Evolutionary conservation across 345 rosid species (phyloP), one percentile per base, ranked within the genome.

Genomic region (Rhodamnia argentea): DNA sequence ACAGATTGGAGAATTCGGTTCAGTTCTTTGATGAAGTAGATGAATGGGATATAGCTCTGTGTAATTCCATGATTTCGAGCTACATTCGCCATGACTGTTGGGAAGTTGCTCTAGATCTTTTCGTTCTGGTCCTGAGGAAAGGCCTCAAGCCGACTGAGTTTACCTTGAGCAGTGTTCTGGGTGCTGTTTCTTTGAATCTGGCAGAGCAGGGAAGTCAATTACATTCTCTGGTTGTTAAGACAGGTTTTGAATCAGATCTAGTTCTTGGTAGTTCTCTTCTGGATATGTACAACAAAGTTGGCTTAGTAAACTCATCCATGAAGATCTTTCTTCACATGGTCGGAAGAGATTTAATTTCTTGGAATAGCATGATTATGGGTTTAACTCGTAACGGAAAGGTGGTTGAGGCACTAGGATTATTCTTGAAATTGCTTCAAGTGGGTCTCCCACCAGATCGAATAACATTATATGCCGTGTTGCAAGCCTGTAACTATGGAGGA

Each of bases 1-100:
- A 93, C 93, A 93, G 94, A 93, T 92, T 95, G 92, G 92, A 89
- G 87, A 92, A 93, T 87, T 92, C 99, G 6, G 88, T 96, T 87
- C 90, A 78, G 87, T 87, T 93, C 89, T 95, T 95, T 84, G 87
- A 84, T 51, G 89, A 94, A 74, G 85, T 89, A 52, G 87, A 87
- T 83, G 88, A 56, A 44, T 91, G 94, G 94, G 94, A 95, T 88
- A 90, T 92, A 44, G 90, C 91, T 37, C 75, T 89, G 62, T 93
- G 90, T 86, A 92, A 90, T 88, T 93, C 95, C 37, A 89, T 96
- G 93, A 90, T 96, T 50, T 89, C 94, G 64, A 89, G 96, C 86
- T 93, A 91, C 90, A 90, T 91, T 16, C 88, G 86, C 88, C 92
- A 91, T 88, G 93, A 92, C n/a, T 92, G 90, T 83, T 85, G 84